phyloP scores from a whole-genome alignment of 1,284 basidiomycete species.

The Ustilago nuda region DNA sequence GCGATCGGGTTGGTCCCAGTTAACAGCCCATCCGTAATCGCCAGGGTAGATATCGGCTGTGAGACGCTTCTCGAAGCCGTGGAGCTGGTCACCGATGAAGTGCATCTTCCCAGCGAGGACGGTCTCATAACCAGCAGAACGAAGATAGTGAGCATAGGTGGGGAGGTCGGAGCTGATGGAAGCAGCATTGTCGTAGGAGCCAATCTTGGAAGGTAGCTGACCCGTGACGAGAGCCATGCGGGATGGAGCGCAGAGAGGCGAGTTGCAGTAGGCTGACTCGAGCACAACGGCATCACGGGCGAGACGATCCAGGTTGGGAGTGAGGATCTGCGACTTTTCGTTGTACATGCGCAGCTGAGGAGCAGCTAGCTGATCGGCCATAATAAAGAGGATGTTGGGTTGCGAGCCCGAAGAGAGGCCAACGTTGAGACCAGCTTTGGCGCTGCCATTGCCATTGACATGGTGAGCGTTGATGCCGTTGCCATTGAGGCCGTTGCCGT shows the following conservation, averaged over 20 bases:
- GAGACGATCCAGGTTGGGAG: conserved; percentile 37
- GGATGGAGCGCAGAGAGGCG: conserved; percentile 42
- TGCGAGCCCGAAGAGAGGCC: not conserved
- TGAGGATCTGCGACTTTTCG: conserved; percentile 37
- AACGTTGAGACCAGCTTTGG: not conserved
- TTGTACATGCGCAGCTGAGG: conserved; percentile 48
- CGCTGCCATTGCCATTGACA: conserved; percentile 2
- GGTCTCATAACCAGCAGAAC: conserved; percentile 38
- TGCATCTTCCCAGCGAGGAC: conserved; percentile 46
- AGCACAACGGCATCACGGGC: conserved; percentile 35
- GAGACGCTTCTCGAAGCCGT: conserved; percentile 43
- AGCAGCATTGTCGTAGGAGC: conserved; percentile 37
- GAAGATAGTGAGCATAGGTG: conserved; percentile 40
- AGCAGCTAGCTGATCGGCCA: conserved; percentile 44
- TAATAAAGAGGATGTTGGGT: conserved; percentile 42
- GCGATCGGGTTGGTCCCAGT: conserved; percentile 40
- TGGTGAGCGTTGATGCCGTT: conserved; percentile 8
- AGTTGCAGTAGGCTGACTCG: conserved; percentile 49
- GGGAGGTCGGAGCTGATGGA: conserved; percentile 44
- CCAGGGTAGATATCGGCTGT: conserved; percentile 48
- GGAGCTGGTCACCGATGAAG: conserved; percentile 43
- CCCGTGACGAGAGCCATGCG: conserved; percentile 45
- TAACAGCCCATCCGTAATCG: conserved; percentile 46
- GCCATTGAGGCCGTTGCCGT: conserved; percentile 3
- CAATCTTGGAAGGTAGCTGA: conserved; percentile 41